phyloP scores from a whole-genome alignment of 2,329 filamentous ascomycete genomes.

The Penicillium frequentans region DNA sequence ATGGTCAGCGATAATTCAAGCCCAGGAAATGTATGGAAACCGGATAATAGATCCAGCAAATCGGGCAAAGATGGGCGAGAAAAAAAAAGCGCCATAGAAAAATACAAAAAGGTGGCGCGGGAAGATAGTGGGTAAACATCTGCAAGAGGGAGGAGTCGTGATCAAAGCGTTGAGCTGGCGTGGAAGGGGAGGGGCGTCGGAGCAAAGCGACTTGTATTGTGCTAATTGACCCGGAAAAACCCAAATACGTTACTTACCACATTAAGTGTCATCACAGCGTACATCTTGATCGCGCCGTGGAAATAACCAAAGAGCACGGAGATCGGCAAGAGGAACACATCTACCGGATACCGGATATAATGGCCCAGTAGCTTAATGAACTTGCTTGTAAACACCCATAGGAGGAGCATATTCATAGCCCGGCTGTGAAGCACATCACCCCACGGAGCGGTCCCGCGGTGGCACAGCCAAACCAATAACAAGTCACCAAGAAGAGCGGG shows the following conservation, averaged over 20 bases:
- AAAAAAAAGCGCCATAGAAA: background rate
- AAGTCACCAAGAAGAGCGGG: constrained; percentile 79
- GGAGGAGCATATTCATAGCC: constrained; percentile 62
- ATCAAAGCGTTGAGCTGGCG: constrained; percentile 26
- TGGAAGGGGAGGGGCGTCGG: constrained; percentile 14
- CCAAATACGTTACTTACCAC: constrained; percentile 61
- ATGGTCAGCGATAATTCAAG: constrained; percentile 11
- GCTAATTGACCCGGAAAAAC: background rate
- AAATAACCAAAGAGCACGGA: constrained; percentile 91
- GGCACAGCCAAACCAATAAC: constrained; percentile 67
- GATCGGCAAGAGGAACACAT: constrained; percentile 76
- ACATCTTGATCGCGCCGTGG: constrained; percentile 89
- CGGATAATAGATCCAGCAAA: background rate
- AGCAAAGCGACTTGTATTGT: constrained; percentile 10
- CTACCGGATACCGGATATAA: constrained; percentile 79
- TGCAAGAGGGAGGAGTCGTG: constrained; percentile 23
- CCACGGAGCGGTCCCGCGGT: constrained; percentile 67
- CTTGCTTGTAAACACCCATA: constrained; percentile 86
- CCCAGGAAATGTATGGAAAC: constrained; percentile 2
- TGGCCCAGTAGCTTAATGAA: constrained; percentile 87
- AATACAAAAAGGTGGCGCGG: constrained; percentile 12
- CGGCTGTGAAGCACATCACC: constrained; percentile 53
- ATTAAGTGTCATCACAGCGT: constrained; percentile 77
- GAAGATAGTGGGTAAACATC: constrained; percentile 19
- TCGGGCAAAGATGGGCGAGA: background rate